Percentiles rank a stretch among this genome's conserved stretches.
Evolutionary conservation across 768 basidiomycete species (phyloP).

Genomic region (Mycena galopus): DNA sequence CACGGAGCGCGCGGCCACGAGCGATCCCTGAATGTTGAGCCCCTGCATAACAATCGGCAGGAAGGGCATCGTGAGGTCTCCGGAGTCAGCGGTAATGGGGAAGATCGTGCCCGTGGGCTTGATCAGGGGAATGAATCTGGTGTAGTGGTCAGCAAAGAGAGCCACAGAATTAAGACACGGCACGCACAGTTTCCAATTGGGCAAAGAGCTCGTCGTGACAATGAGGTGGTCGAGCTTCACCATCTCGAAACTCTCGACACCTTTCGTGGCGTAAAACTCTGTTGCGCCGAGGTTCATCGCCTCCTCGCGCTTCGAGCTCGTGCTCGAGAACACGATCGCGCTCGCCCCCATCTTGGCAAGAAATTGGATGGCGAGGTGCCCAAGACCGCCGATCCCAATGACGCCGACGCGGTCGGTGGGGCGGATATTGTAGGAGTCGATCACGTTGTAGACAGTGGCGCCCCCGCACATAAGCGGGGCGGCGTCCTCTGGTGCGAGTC

Average conservation of each 20-base stretch:
- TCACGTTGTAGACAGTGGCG: conserved; percentile 19
- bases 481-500: conserved; percentile 45
- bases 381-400: conserved; percentile 53
- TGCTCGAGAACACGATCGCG: conserved; percentile 51
- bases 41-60: conserved; percentile 7
- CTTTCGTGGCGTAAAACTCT: conserved; percentile 50
- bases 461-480: conserved; percentile 48
- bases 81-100: conserved; percentile 12
- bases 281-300: conserved; percentile 48
- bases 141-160: neutral
- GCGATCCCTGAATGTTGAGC: conserved; percentile 29
- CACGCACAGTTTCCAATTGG: conserved; percentile 29
- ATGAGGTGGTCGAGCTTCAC: conserved; percentile 46
- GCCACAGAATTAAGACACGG: neutral
- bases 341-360: conserved; percentile 55
- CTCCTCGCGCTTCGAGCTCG: conserved; percentile 48
- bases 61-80: conserved; percentile 17
- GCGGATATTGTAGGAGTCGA: conserved; percentile 17
- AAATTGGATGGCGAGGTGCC: conserved; percentile 55
- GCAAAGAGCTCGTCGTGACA: conserved; percentile 42
- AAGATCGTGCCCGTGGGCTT: conserved; percentile 30
- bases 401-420: conserved; percentile 41
- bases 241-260: conserved; percentile 40
- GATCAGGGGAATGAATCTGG: conserved; percentile 26
- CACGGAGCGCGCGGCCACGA: conserved; percentile 25